Conservation (phyloP, 805 yeast species). For the Komagataella pseudopastoris region DNA sequence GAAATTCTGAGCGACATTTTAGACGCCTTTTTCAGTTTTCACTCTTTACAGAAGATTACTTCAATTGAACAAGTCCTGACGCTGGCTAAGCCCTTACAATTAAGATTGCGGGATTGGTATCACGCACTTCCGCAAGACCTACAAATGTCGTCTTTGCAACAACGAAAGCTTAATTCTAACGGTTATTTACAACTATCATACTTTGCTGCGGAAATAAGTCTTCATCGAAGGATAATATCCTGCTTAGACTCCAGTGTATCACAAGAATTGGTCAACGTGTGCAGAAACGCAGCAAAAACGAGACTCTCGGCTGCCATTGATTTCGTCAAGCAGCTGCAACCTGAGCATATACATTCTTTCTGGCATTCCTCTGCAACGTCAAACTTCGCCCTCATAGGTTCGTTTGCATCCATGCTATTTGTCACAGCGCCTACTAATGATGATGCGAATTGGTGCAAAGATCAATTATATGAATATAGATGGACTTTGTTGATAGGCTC, state of each 20-base stretch:
- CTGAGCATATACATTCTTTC: conserved; percentile 76
- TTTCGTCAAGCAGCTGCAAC: conserved; percentile 59
- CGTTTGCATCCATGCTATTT: conserved; percentile 73
- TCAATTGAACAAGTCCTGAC: conserved; percentile 58
- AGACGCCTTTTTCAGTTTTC: conserved; percentile 58
- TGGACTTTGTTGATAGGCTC: conserved; percentile 66
- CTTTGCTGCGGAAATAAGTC: conserved; percentile 78
- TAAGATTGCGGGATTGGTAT: conserved; percentile 62
- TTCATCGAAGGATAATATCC: conserved; percentile 67
- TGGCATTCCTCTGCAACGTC: conserved; percentile 81
- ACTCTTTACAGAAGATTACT: conserved; percentile 40
- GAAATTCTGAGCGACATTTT: conserved; percentile 60
- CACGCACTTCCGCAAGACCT: conserved; percentile 53
- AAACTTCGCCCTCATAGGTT: conserved; percentile 72
- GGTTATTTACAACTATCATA: conserved; percentile 76
- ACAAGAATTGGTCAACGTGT: conserved; percentile 44
- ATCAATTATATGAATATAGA: conserved; percentile 61
- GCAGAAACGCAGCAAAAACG: conserved; percentile 77
- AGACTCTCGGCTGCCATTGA: conserved; percentile 74
- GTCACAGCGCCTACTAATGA: conserved; percentile 50
- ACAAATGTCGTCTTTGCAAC: conserved; percentile 47
- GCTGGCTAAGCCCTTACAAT: conserved; percentile 71
- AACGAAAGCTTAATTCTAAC: conserved; percentile 54
- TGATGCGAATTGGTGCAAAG: conserved; percentile 52
- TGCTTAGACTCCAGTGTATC: conserved; percentile 34